Base-by-base conservation (phyloP, 2,329 filamentous ascomycete genomes). In the Monilinia vaccinii-corymbosi region DNA sequence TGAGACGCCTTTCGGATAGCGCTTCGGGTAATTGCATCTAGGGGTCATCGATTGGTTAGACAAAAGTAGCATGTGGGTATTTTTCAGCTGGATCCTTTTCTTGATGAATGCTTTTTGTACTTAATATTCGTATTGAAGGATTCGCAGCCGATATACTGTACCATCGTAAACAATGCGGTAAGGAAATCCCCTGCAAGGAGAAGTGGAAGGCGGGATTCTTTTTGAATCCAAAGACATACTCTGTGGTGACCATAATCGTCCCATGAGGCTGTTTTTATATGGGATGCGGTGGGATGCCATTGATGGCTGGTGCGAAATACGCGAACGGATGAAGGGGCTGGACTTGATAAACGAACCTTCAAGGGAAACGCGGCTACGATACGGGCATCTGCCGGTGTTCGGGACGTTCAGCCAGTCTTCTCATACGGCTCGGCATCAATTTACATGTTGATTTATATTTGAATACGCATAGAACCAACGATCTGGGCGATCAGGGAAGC, bases 11-110 rank as follows among this genome's bases (percentile, higher is more conserved):
- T 40, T 53, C 48, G 56, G 56, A 46, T 59, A 59, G 56, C 40
- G 56, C 49, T 56, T 60, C 58, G 58, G 58, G n/a, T 56, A 46
- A 49, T 60, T 56, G 34, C 42, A 56, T 21, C 21, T 46, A 56
- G 10, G 42, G 44, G 34, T 13, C 34, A 13, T 2, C 49, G 34
- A 60, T 60, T 56, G 51, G 58, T 6, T 42, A 11, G n/a, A 18
- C 28, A 16, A 11, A 23, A 42, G n/a, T 56, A 49, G n/a, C 40
- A 34, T 56, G 51, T 60, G 50, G 44, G 18, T 28, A 60, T 40
- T 60, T 60, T 60, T 60, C 58, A 60, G 58, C 58, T 60, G 58
- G 34, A 48, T 57, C 36, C 44, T 38, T 42, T 50, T 52, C 40
- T 58, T 51, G 31, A 52, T 58, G 16, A n/a, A 28, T 51, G 34